A percentile compares a stretch with the other conserved stretches of the same genome.
Conservation (phyloP, 106 monocot species). For the Dioscorea alata region DNA sequence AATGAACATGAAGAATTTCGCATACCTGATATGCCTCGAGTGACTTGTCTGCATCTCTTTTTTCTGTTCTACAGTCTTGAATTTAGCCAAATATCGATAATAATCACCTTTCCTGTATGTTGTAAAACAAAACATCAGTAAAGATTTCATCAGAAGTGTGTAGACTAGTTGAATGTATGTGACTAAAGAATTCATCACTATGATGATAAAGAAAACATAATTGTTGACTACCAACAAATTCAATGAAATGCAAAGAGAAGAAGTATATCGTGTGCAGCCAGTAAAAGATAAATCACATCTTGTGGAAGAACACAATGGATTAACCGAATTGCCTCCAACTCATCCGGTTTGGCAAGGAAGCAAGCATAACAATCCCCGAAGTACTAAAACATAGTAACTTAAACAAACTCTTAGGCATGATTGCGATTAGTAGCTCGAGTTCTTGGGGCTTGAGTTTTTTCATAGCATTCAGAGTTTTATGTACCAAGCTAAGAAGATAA, state of each 20-base stretch:
- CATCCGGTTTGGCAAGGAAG: too few relatives aligned
- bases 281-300: conserved; percentile 12
- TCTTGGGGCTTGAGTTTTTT: too few relatives aligned
- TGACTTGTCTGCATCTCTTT: conserved; percentile 21
- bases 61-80: conserved; percentile 16
- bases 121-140: neutral
- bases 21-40: conserved; percentile 29
- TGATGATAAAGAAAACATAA: neutral
- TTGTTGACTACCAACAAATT: too few relatives aligned
- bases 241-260: neutral
- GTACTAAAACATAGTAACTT: too few relatives aligned
- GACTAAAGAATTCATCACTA: neutral
- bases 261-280: neutral
- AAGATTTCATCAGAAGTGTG: neutral
- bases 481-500: too few relatives aligned
- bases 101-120: conserved; percentile 26
- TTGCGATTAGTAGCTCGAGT: too few relatives aligned
- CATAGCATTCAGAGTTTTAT: too few relatives aligned
- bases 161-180: neutral
- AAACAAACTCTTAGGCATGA: too few relatives aligned
- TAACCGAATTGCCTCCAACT: too few relatives aligned
- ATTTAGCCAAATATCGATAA: conserved; percentile 31
- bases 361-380: too few relatives aligned
- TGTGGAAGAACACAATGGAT: conserved; percentile 28
- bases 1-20: neutral